Conservation (phyloP, 805 yeast species). For the Ogataea methylovora region DNA sequence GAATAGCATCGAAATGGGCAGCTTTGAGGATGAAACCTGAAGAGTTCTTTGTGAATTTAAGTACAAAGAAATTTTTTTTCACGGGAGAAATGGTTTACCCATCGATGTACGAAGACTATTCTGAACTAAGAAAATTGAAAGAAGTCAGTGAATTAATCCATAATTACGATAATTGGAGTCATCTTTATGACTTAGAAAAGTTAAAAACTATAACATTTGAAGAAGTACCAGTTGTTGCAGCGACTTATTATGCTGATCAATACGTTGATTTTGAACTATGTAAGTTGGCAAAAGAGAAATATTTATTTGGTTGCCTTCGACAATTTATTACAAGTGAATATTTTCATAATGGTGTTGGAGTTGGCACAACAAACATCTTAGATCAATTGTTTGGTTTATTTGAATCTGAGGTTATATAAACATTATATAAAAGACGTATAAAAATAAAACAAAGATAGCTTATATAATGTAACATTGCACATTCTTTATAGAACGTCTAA, state of each 20-base stretch:
- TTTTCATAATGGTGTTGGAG: conserved; percentile 45
- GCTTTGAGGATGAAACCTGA: conserved; percentile 33
- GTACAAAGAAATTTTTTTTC: conserved; percentile 24
- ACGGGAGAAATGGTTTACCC: conserved; percentile 52
- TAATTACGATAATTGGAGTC: conserved; percentile 22
- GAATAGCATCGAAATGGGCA: conserved; percentile 36
- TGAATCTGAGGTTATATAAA: conserved; percentile 19
- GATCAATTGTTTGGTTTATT: conserved; percentile 31
- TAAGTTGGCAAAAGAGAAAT: conserved; percentile 25
- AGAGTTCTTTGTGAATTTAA: conserved; percentile 1
- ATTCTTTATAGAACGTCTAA: background rate
- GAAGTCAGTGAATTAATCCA: conserved; percentile 30
- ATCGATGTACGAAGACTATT: conserved; percentile 42
- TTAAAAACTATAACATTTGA: conserved; percentile 10
- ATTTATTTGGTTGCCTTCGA: conserved; percentile 26
- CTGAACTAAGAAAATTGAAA: conserved; percentile 32
- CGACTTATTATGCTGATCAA: conserved; percentile 40
- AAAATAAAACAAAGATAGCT: background rate
- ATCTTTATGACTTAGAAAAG: conserved; percentile 16
- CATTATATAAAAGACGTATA: background rate
- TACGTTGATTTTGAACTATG: conserved; percentile 42
- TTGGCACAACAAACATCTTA: conserved; percentile 31
- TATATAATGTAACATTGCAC: background rate
- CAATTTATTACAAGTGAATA: conserved; percentile 39
- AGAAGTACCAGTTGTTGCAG: conserved; percentile 38